Base-by-base conservation (phyloP, 352 stramenopile species). In the Pythium guiyangense region DNA sequence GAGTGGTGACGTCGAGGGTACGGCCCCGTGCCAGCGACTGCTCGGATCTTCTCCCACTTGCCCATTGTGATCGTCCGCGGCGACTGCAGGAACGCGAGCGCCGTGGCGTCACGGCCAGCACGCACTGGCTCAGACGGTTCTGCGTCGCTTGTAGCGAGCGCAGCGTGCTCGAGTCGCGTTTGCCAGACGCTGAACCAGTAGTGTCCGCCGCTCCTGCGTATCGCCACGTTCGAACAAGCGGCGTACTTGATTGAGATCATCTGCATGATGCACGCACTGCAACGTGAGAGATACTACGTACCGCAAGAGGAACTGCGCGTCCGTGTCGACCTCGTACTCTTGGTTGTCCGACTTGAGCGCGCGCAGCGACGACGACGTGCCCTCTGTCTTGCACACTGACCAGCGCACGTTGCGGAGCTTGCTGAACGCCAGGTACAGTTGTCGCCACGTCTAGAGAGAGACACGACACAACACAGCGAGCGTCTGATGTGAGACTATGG, bases 171-270 rank as follows among this genome's bases (percentile, higher is more conserved):
- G 1, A 81, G 46, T 10, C 48, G 64, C 1, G 74, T 69, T 47
- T 89, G 70, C 48, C 73, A 64, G 0, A 91, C 74, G 44, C 64
- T 88, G 59, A 91, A 91, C 77, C 74, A 88, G 34, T 91, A 91
- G 49, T 91, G 81, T 0, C 81, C 81, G 15, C 81, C 81, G 56
- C 80, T 88, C 50, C 73, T 85, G 42, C 4, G 20, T 39, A 45
- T 20, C 18, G 14, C 18, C 18, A 20, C 25, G 26, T 37, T 10
- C 22, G 45, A 40, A 43, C 25, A 60, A 49, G 8, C 12, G 40
- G 17, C 10, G 29, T 20, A 37, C 12, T 44, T 17, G 12, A n/a
- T 4, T 44, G 20, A 26, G 22, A n/a, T 31, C 22, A 25, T 26
- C 44, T n/a, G 2, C 46, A 37, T 11, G 8, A 10, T 1, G 14